phyloP scores from a whole-genome alignment of 495 filamentous ascomycete genomes.

The Penicillium goetzii region DNA sequence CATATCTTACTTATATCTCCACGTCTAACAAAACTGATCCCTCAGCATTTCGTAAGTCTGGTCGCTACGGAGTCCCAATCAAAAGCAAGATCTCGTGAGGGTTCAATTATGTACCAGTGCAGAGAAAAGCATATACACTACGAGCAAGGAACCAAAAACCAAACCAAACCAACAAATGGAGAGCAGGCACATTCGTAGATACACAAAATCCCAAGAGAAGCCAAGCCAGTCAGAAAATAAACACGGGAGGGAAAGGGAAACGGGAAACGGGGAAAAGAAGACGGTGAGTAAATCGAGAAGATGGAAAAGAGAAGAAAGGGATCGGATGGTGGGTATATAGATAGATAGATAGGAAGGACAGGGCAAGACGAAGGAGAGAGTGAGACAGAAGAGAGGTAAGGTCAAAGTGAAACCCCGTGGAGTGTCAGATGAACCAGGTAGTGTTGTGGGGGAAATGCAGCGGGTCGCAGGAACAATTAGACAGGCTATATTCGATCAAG shows the following conservation, averaged over 20 bases:
- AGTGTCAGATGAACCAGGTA: background rate
- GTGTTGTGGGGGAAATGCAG: background rate
- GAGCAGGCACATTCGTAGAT: slow-evolving; percentile 27
- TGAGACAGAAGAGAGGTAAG: slow-evolving; percentile 10
- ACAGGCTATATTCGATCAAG: background rate
- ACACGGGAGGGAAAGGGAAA: slow-evolving; percentile 11
- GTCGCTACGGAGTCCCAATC: background rate
- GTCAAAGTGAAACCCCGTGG: background rate
- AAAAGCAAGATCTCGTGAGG: background rate
- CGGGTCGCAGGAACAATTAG: background rate
- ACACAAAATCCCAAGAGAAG: slow-evolving; percentile 30
- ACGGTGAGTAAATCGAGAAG: slow-evolving; percentile 2
- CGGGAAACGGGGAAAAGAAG: background rate
- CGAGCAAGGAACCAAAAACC: slow-evolving; percentile 13
- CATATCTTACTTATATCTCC: background rate
- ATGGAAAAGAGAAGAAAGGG: slow-evolving; percentile 18
- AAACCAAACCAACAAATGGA: slow-evolving; percentile 21
- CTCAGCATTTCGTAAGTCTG: background rate
- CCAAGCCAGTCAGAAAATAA: slow-evolving; percentile 28
- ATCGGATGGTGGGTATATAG: slow-evolving; percentile 34
- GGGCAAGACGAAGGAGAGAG: background rate
- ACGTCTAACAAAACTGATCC: background rate
- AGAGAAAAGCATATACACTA: slow-evolving; percentile 16
- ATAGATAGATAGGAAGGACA: slow-evolving; percentile 19
- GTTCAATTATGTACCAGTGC: background rate